These are phyloP conservation scores for Porcisia hertigi DNA, from an alignment of 208 protist species.

Conservation along the genomic window DNA sequence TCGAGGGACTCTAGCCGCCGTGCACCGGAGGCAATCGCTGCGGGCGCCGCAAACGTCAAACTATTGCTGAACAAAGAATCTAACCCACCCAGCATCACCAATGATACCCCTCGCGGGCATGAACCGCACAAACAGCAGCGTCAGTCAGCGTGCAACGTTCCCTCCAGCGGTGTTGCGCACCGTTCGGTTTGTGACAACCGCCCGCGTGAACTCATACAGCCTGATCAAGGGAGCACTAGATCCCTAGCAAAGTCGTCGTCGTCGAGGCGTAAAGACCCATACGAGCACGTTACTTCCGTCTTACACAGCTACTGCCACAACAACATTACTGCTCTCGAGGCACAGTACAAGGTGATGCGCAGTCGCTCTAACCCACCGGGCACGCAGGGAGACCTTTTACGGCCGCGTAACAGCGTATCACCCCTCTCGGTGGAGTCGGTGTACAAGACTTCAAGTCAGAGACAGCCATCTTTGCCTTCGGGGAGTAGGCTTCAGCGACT, in stretches of 20 bases:
- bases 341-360: slow-evolving; percentile 36
- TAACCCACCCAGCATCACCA: not conserved
- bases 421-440: slow-evolving; percentile 2
- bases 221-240: slow-evolving; percentile 3
- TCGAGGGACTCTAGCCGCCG: slow-evolving; percentile 13
- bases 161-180: slow-evolving; percentile 1
- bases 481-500: not conserved
- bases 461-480: not conserved
- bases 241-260: not conserved
- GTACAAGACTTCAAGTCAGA: not conserved
- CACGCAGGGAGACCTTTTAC: not conserved
- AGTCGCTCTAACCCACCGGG: slow-evolving; percentile 19
- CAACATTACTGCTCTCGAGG: slow-evolving; percentile 50
- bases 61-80: slow-evolving; percentile 17
- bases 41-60: not conserved
- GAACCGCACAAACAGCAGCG: not conserved
- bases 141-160: slow-evolving; percentile 7
- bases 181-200: not conserved
- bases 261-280: slow-evolving; percentile 29
- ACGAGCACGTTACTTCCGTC: slow-evolving; percentile 60
- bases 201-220: slow-evolving; percentile 14
- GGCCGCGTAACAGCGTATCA: not conserved
- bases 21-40: slow-evolving; percentile 1
- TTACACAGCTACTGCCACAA: slow-evolving; percentile 53
- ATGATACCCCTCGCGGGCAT: slow-evolving; percentile 2